Conservation (phyloP, 192 early-diverging fungal genomes). For the Allomyces macrogynus region DNA sequence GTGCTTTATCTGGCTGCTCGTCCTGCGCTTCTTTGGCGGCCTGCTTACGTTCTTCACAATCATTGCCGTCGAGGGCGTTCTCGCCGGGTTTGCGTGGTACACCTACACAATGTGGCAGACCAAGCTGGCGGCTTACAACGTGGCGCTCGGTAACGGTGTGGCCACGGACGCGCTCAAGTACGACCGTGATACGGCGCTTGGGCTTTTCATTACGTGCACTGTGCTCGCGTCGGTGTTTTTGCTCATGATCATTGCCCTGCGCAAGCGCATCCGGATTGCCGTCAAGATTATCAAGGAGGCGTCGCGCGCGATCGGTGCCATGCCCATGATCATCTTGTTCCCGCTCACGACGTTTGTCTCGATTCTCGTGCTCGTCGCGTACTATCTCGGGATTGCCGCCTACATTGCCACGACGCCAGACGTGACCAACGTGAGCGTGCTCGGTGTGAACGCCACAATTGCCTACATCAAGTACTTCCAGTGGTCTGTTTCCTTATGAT, state of each 20-base stretch:
- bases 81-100: conserved; percentile 4
- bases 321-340: conserved; percentile 20
- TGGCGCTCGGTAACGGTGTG: conserved; percentile 4
- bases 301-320: conserved; percentile 12
- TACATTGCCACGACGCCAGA: conserved; percentile 8
- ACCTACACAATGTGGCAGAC: conserved; percentile 6
- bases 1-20: conserved; percentile 17
- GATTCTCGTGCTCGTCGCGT: conserved; percentile 1
- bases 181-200: conserved; percentile 3
- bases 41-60: conserved; percentile 3
- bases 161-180: conserved; percentile 1
- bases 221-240: conserved; percentile 15
- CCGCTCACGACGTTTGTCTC: conserved; percentile 2
- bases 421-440: conserved; percentile 4
- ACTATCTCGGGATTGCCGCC: conserved; percentile 2
- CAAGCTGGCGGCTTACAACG: background rate
- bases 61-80: conserved; percentile 1
- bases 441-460: background rate
- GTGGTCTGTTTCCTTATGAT: background rate
- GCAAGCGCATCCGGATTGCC: conserved; percentile 27
- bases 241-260: conserved; percentile 21
- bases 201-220: conserved; percentile 8
- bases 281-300: conserved; percentile 28
- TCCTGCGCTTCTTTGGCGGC: conserved; percentile 16
- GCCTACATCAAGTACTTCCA: conserved; percentile 12